Evolutionary conservation across 2,329 filamentous ascomycete species (phyloP).

Genomic region (Aspergillus nomiae): DNA sequence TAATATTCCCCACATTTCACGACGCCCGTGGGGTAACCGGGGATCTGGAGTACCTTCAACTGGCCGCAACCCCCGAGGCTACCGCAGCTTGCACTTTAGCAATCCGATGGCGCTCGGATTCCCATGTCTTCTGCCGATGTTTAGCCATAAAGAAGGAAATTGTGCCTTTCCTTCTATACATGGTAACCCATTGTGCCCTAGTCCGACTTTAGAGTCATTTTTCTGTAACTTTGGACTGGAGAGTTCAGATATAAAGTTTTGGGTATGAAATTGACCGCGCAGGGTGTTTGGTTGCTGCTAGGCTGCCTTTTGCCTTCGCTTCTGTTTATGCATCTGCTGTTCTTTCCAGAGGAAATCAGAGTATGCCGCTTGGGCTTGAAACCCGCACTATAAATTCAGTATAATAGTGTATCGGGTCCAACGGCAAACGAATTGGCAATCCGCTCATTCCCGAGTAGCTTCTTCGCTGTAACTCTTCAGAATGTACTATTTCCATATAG

Average conservation of each 20-base stretch:
- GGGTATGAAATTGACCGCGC: background rate
- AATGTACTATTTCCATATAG: background rate
- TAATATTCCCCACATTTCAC: background rate
- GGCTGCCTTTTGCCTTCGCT: background rate
- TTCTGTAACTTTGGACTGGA: background rate
- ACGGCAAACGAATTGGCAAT: background rate
- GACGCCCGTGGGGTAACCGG: background rate
- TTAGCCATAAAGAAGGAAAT: constrained; percentile 12
- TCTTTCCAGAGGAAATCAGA: background rate
- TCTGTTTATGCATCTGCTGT: background rate
- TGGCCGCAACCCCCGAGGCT: background rate
- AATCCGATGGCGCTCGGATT: background rate
- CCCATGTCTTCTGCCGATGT: constrained; percentile 7
- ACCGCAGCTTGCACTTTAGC: background rate
- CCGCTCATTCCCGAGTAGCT: background rate
- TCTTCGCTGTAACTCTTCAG: background rate
- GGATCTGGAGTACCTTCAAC: background rate
- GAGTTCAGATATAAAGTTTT: background rate
- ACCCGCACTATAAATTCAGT: background rate
- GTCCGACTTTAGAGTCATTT: background rate
- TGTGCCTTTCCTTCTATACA: background rate
- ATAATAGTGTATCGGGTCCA: background rate
- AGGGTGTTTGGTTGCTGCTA: background rate
- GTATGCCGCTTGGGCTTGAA: background rate
- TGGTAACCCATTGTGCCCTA: background rate